Conservation (phyloP, 2,329 filamentous ascomycete genomes). For the Colletotrichum falcatum region DNA sequence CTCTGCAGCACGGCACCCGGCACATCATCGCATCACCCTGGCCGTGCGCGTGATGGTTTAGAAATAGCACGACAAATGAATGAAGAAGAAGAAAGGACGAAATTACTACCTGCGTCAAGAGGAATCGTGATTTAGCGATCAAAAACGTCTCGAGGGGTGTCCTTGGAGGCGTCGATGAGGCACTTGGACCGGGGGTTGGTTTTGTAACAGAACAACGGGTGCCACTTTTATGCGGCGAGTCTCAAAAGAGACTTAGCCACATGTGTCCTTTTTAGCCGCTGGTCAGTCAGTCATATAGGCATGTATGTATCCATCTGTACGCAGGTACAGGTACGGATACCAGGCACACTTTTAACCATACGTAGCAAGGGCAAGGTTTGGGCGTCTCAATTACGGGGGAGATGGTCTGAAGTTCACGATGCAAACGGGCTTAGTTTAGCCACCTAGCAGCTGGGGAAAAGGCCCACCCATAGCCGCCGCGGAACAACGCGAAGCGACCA, state of each 20-base stretch:
- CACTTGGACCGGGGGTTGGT: conserved; percentile 22
- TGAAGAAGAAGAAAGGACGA: background rate
- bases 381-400: conserved; percentile 14
- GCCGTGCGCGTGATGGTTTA: background rate
- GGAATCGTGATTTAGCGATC: background rate
- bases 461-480: background rate
- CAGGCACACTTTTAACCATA: no score
- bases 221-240: conserved; percentile 25
- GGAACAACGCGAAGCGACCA: background rate
- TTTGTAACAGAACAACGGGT: conserved; percentile 32
- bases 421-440: background rate
- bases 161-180: background rate
- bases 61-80: no score
- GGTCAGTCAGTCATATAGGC: no score
- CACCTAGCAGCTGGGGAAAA: background rate
- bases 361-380: no score
- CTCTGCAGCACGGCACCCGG: background rate
- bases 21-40: conserved; percentile 4
- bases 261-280: no score
- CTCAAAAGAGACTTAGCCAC: conserved; percentile 9
- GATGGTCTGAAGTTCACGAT: conserved; percentile 2
- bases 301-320: no score
- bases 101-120: no score
- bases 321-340: background rate
- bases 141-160: background rate